Conservation (phyloP, 257 asterid genomes). For the Penstemon newberryi region DNA sequence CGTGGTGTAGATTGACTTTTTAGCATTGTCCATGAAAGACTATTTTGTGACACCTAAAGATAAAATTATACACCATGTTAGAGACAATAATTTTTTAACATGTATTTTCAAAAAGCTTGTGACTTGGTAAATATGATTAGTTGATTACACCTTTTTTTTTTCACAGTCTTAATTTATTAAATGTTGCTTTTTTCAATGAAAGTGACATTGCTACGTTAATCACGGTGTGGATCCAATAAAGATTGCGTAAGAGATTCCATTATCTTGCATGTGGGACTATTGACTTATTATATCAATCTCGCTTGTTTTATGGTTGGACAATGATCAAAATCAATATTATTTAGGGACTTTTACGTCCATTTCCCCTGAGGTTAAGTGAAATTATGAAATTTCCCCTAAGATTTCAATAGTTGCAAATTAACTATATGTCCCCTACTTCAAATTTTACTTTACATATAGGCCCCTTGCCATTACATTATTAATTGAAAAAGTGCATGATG, state of each 20-base stretch:
- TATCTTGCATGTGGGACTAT: conserved; percentile 34
- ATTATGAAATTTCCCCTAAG: too few species aligned
- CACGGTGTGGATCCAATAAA: conserved; percentile 48
- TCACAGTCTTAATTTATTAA: conserved; percentile 2
- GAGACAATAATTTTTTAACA: neutral
- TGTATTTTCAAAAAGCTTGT: neutral
- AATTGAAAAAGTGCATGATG: too few species aligned
- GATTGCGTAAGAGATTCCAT: conserved; percentile 14
- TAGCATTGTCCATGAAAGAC: neutral
- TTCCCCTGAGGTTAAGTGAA: too few species aligned
- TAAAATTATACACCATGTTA: neutral
- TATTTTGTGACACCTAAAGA: conserved; percentile 11
- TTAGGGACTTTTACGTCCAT: neutral
- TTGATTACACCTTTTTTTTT: too few species aligned
- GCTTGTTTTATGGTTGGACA: conserved; percentile 10
- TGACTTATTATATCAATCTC: conserved; percentile 24
- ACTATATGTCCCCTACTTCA: neutral
- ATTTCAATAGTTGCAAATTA: too few species aligned
- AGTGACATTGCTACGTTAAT: conserved; percentile 55
- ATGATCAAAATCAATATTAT: neutral
- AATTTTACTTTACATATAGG: neutral
- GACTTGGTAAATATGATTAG: conserved; percentile 28
- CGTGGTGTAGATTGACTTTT: conserved; percentile 11
- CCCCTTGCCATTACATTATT: neutral
- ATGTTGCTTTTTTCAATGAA: conserved; percentile 33